These are phyloP conservation scores for Wickerhamiella spandovensis DNA, from an alignment of 805 yeast genomes.

Conservation along the genomic window DNA sequence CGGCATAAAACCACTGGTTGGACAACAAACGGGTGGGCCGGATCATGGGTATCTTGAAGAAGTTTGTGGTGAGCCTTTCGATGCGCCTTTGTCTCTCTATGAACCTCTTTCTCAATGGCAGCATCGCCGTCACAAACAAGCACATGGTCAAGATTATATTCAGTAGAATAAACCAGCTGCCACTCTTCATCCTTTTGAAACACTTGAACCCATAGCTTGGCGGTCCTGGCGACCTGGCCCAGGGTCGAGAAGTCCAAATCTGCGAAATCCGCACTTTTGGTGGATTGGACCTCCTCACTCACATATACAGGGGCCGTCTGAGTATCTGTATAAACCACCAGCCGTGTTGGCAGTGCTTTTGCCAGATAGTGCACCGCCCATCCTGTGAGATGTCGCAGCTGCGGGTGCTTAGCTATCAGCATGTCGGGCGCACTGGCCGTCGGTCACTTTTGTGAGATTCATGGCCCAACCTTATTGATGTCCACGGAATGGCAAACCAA, in stretches of 20 bases:
- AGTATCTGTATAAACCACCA: constrained; percentile 9
- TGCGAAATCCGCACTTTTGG: background rate
- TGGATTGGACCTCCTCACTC: constrained; percentile 6
- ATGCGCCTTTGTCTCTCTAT: background rate
- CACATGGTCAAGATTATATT: background rate
- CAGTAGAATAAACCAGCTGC: background rate
- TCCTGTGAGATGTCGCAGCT: constrained; percentile 2
- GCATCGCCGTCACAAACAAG: background rate
- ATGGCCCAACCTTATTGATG: background rate
- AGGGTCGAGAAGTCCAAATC: background rate
- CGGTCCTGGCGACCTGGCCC: background rate
- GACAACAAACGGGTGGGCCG: background rate
- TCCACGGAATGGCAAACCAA: background rate
- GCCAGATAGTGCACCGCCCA: background rate
- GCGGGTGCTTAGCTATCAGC: background rate
- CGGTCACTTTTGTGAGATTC: background rate
- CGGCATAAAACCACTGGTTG: background rate
- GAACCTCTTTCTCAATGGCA: background rate
- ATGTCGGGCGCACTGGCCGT: background rate
- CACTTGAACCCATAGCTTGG: background rate
- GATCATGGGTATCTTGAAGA: background rate
- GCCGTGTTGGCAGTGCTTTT: constrained; percentile 1
- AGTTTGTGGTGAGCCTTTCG: background rate
- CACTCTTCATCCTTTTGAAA: background rate
- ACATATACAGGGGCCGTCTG: constrained; percentile 13